Evolutionary conservation across 225 moss, liverwort and hornwort species (phyloP).

Genomic region (Pleurozium schreberi): DNA sequence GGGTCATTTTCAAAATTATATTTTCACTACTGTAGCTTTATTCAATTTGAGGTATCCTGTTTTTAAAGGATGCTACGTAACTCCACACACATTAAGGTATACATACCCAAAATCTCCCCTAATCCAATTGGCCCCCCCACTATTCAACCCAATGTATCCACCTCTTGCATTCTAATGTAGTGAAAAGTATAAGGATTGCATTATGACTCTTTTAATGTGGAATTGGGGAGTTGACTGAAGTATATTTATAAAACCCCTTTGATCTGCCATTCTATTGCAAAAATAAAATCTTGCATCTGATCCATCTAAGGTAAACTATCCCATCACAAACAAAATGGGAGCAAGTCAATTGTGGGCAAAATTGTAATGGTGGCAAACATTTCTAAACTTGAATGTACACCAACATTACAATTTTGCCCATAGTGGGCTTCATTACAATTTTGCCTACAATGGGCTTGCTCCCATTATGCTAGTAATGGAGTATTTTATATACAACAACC

Average conservation of each 20-base stretch:
- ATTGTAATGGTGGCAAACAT: too few species aligned
- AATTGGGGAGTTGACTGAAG: not conserved
- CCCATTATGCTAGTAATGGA: too few species aligned
- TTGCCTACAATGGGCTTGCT: too few species aligned
- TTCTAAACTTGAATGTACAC: too few species aligned
- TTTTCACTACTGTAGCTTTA: too few species aligned
- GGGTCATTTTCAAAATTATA: not conserved
- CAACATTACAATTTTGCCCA: too few species aligned
- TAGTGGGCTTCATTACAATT: too few species aligned
- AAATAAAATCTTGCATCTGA: not conserved
- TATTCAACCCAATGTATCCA: rapidly evolving
- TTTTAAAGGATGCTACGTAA: rapidly evolving
- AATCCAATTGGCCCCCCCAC: rapidly evolving
- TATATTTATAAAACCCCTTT: not conserved
- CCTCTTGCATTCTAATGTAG: too few species aligned
- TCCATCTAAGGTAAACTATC: not conserved
- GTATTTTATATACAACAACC: not conserved
- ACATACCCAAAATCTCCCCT: not conserved
- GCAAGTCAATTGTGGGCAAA: too few species aligned
- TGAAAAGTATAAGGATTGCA: rapidly evolving
- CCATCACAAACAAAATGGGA: too few species aligned
- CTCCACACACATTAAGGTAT: not conserved
- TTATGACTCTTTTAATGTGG: not conserved
- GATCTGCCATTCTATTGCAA: not conserved
- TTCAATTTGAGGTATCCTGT: not conserved